phyloP scores from a whole-genome alignment of 345 rosid species.

The Lumnitzera littorea region DNA sequence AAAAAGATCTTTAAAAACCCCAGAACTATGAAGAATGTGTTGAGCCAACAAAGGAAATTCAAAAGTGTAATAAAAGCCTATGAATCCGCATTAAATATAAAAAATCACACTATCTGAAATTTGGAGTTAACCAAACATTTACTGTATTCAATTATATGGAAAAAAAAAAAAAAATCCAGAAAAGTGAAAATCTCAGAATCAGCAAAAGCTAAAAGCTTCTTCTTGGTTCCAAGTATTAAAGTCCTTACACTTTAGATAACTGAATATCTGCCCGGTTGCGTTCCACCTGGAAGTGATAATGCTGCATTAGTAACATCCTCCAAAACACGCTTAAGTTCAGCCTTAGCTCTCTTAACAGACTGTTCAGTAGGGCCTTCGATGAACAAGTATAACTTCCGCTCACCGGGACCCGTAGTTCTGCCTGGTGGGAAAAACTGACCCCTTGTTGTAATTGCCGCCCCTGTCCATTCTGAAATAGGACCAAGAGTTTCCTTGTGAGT shows the following conservation, averaged over 20 bases:
- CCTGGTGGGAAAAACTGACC: slow-evolving; percentile 82
- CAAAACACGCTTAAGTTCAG: slow-evolving; percentile 77
- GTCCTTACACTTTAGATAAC: slow-evolving; percentile 63
- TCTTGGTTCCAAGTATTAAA: neutral
- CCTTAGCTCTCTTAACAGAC: slow-evolving; percentile 87
- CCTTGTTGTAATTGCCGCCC: slow-evolving; percentile 93
- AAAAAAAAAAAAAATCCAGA: no score
- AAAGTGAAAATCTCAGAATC: no score
- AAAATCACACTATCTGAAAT: no score
- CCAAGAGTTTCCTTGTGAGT: slow-evolving; percentile 98
- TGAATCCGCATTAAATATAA: no score
- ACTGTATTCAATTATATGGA: no score
- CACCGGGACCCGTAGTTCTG: slow-evolving; percentile 60
- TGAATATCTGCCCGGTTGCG: slow-evolving; percentile 88
- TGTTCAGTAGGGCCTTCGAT: slow-evolving; percentile 85
- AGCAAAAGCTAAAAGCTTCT: no score
- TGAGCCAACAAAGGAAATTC: no score
- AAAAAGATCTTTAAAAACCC: no score
- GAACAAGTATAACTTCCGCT: slow-evolving; percentile 84
- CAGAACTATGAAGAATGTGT: no score
- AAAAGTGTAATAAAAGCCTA: no score
- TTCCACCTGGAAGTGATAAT: slow-evolving; percentile 79
- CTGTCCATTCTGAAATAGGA: slow-evolving; percentile 93
- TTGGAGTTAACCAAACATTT: no score
- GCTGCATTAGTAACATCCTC: slow-evolving; percentile 86